Percentiles rank a stretch among this genome's conserved stretches.
Evolutionary conservation across 495 filamentous ascomycete genomes (phyloP).

Genomic region (Jackrogersella multiformis): DNA sequence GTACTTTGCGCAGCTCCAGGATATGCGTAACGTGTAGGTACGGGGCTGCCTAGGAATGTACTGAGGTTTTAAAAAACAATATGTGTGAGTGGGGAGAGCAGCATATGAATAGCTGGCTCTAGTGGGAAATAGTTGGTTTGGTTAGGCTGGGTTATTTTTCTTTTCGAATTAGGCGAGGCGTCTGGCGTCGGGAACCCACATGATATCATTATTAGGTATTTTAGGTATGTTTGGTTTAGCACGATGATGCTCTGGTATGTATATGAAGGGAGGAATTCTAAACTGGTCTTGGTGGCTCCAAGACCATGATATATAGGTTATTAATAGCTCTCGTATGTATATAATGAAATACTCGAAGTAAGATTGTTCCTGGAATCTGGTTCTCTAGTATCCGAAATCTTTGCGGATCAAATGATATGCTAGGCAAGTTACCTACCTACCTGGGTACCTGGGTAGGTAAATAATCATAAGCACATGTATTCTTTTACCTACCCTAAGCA

Average conservation of each 20-base stretch:
- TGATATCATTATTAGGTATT: not conserved
- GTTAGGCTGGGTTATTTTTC: not conserved
- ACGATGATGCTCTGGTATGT: not conserved
- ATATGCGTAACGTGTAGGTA: not conserved
- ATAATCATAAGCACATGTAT: too few relatives aligned
- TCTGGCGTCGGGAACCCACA: slow-evolving; percentile 7
- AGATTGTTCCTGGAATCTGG: too few relatives aligned
- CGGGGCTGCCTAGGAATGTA: not conserved
- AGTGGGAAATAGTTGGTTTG: not conserved
- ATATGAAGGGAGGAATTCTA: too few relatives aligned
- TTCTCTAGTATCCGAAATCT: too few relatives aligned
- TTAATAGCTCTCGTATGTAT: too few relatives aligned
- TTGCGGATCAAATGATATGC: too few relatives aligned
- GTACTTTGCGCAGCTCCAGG: slow-evolving; percentile 54
- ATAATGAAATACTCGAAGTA: too few relatives aligned
- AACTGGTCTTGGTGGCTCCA: too few relatives aligned
- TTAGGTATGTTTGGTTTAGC: not conserved
- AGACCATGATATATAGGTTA: too few relatives aligned
- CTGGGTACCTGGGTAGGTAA: too few relatives aligned
- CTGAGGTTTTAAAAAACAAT: not conserved
- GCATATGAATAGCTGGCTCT: not conserved
- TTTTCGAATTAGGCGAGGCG: slow-evolving; percentile 27
- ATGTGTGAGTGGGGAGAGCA: not conserved
- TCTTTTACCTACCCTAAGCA: too few relatives aligned
- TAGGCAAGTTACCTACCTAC: too few relatives aligned